These are phyloP conservation scores for Acorus calamus DNA, from an alignment of 106 monocot genomes.

Conservation along the genomic window DNA sequence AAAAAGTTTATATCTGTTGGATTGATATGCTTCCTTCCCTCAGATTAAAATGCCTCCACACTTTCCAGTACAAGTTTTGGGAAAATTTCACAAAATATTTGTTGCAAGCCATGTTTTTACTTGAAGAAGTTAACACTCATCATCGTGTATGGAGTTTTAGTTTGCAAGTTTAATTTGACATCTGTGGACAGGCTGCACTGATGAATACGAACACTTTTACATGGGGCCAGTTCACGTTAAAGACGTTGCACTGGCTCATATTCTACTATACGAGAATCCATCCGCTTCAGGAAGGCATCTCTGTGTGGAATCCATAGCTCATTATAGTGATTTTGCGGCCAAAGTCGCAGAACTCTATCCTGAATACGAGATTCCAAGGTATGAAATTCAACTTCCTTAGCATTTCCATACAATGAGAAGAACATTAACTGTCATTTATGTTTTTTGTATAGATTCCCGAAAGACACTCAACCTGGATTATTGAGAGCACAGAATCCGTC, in stretches of 20 bases:
- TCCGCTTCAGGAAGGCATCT: constrained; percentile 77
- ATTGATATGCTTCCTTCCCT: too few relatives aligned
- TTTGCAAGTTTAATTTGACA: neutral
- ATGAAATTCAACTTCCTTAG: neutral
- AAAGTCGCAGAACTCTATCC: constrained; percentile 86
- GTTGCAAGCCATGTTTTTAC: too few relatives aligned
- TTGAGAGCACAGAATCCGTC: constrained; percentile 52
- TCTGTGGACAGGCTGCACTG: constrained; percentile 45
- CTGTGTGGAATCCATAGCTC: constrained; percentile 58
- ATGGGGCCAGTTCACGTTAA: constrained; percentile 93
- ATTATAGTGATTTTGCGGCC: constrained; percentile 73
- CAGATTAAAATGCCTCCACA: too few relatives aligned
- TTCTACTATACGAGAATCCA: constrained; percentile 71
- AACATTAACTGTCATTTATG: neutral
- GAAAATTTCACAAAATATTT: too few relatives aligned
- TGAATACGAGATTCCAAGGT: constrained; percentile 67
- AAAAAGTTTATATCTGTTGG: too few relatives aligned
- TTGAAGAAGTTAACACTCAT: neutral
- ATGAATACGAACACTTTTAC: constrained; percentile 61
- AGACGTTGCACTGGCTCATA: constrained; percentile 84
- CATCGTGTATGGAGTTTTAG: neutral
- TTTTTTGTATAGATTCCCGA: constrained; percentile 41
- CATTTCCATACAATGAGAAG: too few relatives aligned
- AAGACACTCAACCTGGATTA: constrained; percentile 83
- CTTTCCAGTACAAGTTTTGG: too few relatives aligned